Base-by-base conservation (phyloP, 1,284 basidiomycete species). In the Vanrija sp. region DNA sequence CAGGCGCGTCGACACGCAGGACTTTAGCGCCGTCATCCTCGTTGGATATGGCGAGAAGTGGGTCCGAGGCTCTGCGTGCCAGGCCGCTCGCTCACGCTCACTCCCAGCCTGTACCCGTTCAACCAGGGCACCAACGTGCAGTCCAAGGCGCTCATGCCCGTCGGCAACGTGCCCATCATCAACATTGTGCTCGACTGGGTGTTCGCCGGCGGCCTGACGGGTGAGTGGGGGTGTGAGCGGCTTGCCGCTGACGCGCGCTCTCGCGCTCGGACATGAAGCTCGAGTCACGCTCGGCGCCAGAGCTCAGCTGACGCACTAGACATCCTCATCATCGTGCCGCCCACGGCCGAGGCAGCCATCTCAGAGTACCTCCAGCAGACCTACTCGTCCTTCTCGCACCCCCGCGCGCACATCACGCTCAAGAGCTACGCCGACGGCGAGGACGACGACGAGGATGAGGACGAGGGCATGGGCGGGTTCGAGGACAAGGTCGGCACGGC, bases 21-120 rank as follows among this genome's bases (percentile, higher is more conserved):
- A 94, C 72, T 94, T 94, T 70, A 81, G 87, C 45, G 91, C 88
- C 0, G 84, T 94, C 14, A 78, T 94, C 38, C 80, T 94, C 6
- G 87, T 88, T 23, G 91, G 91, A 22, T 88, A 89, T 75, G 91
- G 91, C 10, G 85, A 88, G 65, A 87, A 88, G 91, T 90, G 72
- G 70, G 83, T 74, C 16, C 46, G n/a, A 16, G n/a, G 18, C 27
- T 9, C n/a, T 8, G 4, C 14, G 43, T 16, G 6, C 27, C 15
- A n/a, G 31, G 20, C 42, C 16, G 27, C 16, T 3, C 18, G 45
- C 35, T 39, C 9, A 47, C 57, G 52, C 18, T 19, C n/a, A n/a
- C n/a, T 35, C 14, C 16, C 49, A 75, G 75, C 49, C 63, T 76
- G 12, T 73, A 71, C 52, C 75, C 75, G 4, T 69, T 75, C 55